Evolutionary conservation across 2,329 filamentous ascomycete genomes (phyloP).

Genomic region (Diaporthe sp.): DNA sequence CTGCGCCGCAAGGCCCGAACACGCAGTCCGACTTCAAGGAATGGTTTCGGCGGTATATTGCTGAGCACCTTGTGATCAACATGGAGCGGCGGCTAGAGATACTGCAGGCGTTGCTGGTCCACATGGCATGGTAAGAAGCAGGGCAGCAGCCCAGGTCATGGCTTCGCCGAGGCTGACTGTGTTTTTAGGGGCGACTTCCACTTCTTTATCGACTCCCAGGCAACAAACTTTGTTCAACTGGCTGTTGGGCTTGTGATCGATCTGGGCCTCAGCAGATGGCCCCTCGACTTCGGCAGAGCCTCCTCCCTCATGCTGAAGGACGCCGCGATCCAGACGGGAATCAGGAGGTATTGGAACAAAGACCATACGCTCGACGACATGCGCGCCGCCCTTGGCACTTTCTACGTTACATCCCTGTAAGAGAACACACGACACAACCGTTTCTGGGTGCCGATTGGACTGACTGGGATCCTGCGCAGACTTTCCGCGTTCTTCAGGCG

Average conservation of each 20-base stretch:
- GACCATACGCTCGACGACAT: slow-evolving; percentile 54
- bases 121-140: slow-evolving; percentile 53
- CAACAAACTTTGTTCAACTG: slow-evolving; percentile 56
- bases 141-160: background rate
- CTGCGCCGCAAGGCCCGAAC: slow-evolving; percentile 50
- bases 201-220: slow-evolving; percentile 54
- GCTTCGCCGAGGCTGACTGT: background rate
- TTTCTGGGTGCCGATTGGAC: background rate
- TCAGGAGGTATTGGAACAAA: slow-evolving; percentile 38
- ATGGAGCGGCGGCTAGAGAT: slow-evolving; percentile 54
- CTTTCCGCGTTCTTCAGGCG: slow-evolving; percentile 51
- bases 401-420: slow-evolving; percentile 54
- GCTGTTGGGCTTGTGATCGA: slow-evolving; percentile 56
- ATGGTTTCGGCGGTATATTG: slow-evolving; percentile 55
- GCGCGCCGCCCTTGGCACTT: slow-evolving; percentile 57
- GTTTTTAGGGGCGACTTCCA: slow-evolving; percentile 55
- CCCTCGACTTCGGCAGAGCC: slow-evolving; percentile 42
- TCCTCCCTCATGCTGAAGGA: slow-evolving; percentile 52
- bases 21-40: slow-evolving; percentile 51
- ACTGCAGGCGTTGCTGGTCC: slow-evolving; percentile 56
- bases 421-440: background rate
- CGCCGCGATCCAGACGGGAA: slow-evolving; percentile 46
- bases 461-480: slow-evolving; percentile 36
- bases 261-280: slow-evolving; percentile 53
- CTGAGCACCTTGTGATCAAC: slow-evolving; percentile 54